phyloP scores from a whole-genome alignment of 768 basidiomycete species.

The Pulveroboletus frians region DNA sequence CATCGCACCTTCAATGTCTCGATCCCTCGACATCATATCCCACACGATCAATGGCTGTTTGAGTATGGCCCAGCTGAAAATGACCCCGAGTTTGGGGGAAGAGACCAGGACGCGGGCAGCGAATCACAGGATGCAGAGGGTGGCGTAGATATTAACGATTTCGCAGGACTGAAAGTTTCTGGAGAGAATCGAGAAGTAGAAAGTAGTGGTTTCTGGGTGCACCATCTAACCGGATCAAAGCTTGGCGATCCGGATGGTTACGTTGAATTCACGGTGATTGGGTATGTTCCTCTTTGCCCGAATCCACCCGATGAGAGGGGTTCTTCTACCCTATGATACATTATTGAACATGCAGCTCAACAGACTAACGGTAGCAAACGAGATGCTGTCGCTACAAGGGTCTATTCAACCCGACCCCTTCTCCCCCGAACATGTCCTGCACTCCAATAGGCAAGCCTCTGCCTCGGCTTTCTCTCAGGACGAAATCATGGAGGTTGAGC shows the following conservation, averaged over 20 bases:
- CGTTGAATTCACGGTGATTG: slow-evolving; percentile 82
- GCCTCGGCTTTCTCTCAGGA: slow-evolving; percentile 4
- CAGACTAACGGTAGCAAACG: slow-evolving; percentile 85
- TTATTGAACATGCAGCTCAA: slow-evolving; percentile 6
- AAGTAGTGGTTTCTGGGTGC: slow-evolving; percentile 73
- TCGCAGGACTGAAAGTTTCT: background rate
- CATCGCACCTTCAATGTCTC: slow-evolving; percentile 94
- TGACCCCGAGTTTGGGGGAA: slow-evolving; percentile 63
- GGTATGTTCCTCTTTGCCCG: slow-evolving; percentile 35
- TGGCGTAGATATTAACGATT: slow-evolving; percentile 12
- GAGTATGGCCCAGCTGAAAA: slow-evolving; percentile 81
- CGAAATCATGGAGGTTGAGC: slow-evolving; percentile 17
- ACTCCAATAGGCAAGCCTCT: slow-evolving; percentile 11
- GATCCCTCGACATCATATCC: slow-evolving; percentile 89
- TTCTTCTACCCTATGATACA: background rate
- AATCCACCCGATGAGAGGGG: background rate
- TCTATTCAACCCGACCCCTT: slow-evolving; percentile 77
- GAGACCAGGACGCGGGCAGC: slow-evolving; percentile 20
- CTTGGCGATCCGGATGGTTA: slow-evolving; percentile 66
- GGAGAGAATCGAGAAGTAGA: slow-evolving; percentile 33
- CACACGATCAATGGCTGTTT: slow-evolving; percentile 73
- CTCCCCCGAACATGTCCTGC: slow-evolving; percentile 50
- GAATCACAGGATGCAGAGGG: slow-evolving; percentile 4
- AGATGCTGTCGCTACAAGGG: slow-evolving; percentile 87
- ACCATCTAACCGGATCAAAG: slow-evolving; percentile 58